Percentiles rank a stretch among this genome's conserved stretches.
These are phyloP conservation scores for Nakazawaea populi DNA, from an alignment of 805 yeast species.

Conservation along the genomic window DNA sequence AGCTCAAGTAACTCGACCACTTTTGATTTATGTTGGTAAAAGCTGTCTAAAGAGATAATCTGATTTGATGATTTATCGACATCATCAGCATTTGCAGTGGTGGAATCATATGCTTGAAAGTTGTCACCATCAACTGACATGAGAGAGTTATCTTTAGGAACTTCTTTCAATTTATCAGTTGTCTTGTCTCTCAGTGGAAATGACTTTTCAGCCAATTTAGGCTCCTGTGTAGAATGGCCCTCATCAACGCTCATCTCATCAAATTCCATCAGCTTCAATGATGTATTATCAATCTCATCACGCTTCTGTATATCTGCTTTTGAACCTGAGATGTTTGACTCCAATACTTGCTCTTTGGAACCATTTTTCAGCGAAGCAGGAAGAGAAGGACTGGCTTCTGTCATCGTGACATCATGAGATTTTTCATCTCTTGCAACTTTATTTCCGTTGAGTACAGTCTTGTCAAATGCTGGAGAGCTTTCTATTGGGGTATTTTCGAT, in stretches of 20 bases:
- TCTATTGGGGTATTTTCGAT: constrained; percentile 1
- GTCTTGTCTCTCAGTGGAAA: too few relatives aligned
- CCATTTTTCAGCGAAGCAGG: too few relatives aligned
- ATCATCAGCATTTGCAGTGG: not conserved
- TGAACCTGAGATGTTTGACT: too few relatives aligned
- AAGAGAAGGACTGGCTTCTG: not conserved
- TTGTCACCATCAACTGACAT: not conserved
- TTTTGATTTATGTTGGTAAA: too few relatives aligned
- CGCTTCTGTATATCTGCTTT: too few relatives aligned
- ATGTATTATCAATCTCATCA: too few relatives aligned
- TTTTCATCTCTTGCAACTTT: not conserved
- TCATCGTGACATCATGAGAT: not conserved
- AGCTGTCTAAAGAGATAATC: not conserved
- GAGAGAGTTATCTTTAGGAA: not conserved
- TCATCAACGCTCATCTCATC: too few relatives aligned
- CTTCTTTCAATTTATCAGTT: not conserved
- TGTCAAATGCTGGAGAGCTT: not conserved
- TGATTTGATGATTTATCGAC: not conserved
- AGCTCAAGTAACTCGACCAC: too few relatives aligned
- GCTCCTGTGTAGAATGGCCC: too few relatives aligned
- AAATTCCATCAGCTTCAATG: too few relatives aligned
- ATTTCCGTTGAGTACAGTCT: not conserved
- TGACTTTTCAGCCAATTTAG: too few relatives aligned
- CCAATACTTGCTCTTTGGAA: too few relatives aligned
- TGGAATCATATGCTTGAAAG: not conserved